A percentile compares a stretch with the other conserved stretches of the same genome.
Evolutionary conservation across 164 flowering plant species (phyloP).

Genomic region (Vitis amurensis): DNA sequence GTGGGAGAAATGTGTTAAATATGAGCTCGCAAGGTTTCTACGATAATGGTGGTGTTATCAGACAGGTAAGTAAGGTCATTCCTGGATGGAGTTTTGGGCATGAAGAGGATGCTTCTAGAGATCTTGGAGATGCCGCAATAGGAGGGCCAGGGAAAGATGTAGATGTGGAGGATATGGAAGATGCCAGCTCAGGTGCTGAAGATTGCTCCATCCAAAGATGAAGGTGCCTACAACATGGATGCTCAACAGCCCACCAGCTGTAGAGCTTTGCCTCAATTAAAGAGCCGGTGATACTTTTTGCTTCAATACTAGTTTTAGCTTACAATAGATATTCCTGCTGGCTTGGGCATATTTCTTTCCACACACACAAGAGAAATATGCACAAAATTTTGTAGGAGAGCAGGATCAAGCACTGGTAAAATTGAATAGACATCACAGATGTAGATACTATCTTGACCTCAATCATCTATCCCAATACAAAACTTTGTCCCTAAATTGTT

Average conservation of each 20-base stretch:
- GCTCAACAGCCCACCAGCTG: constrained; percentile 2
- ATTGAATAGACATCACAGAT: not conserved
- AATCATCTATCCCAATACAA: not conserved
- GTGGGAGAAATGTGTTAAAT: constrained; percentile 8
- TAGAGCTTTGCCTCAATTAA: constrained; percentile 6
- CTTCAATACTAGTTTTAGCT: not conserved
- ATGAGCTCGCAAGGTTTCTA: constrained; percentile 24
- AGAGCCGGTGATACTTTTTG: constrained; percentile 12
- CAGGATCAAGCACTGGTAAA: not conserved
- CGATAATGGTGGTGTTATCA: constrained; percentile 13
- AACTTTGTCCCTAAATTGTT: not conserved
- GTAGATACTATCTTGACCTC: not conserved
- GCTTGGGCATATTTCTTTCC: not conserved
- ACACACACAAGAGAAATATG: not conserved
- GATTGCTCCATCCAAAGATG: constrained; percentile 19
- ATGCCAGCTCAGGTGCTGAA: constrained; percentile 33
- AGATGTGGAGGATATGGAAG: constrained; percentile 32
- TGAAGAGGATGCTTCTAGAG: constrained; percentile 27
- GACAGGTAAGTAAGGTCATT: constrained; percentile 19
- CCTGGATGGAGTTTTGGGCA: constrained; percentile 30
- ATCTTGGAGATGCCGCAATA: constrained; percentile 23
- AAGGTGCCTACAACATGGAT: constrained; percentile 4
- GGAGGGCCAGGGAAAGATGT: constrained; percentile 25
- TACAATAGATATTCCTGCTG: not conserved
- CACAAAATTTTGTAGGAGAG: constrained; percentile 6